Evolutionary conservation across 176 grass and related monocot genomes (phyloP), one percentile per base, ranked within the genome.

Genomic region (Rhynchospora breviuscula): DNA sequence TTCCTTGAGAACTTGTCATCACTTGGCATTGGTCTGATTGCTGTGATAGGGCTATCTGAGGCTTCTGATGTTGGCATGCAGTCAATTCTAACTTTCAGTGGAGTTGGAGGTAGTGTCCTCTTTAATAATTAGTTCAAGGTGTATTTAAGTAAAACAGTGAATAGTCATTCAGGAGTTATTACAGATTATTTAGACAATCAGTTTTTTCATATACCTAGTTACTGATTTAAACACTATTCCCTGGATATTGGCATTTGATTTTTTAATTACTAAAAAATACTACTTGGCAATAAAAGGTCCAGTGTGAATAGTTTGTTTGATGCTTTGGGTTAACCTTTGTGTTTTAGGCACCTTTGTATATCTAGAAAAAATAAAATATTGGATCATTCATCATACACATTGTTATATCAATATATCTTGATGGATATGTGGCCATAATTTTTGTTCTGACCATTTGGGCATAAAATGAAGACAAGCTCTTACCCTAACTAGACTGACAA

Each of bases 21-120:
- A 33, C 59, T 94, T 65, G 90, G 94, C 86, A 78, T 97, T 56
- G 88, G 89, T 82, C 68, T 83, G 81, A 85, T 94, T 40, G 94
- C 90, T 69, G 81, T 94, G 65, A 92, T 92, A 90, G 94, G 83
- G 71, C 65, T 97, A 82, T 90, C 92, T 85, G 94, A 97, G 69
- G 87, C 90, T 86, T 90, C 84, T 89, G 92, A 90, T 73, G 65
- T 97, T 58, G 91, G 92, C 77, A 68, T 89, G 80, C 94, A 97
- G 85, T 97, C 94, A 67, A 92, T 97, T 83, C 70, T 97, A 83
- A 97, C 92, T 80, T 90, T 97, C 88, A 92, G 94, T 86, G 94
- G 94, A 75, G 84, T 97, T 70, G 94, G 94, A 97, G 92, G 94
- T 97, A 97, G 85, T 68, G 7, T 78, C 48, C 68, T 68, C 73